A percentile compares a stretch with the other conserved stretches of the same genome.
Evolutionary conservation across 768 basidiomycete species (phyloP).

Genomic region (Sutorius australiensis): DNA sequence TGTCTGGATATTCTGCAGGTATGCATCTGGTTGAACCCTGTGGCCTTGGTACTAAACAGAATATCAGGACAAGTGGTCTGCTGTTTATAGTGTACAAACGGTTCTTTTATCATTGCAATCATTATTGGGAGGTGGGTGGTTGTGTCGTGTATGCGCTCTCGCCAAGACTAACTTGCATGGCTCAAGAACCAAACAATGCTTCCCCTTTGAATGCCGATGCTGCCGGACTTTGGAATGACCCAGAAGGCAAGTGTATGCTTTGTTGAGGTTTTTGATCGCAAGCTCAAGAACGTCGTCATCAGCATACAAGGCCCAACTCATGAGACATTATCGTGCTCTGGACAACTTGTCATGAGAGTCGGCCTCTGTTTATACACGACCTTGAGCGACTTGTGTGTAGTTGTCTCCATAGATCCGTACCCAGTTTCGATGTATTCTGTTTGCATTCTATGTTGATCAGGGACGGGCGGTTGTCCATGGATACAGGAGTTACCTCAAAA

Average conservation of each 20-base stretch:
- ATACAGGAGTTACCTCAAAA: not conserved
- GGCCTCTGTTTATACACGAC: not conserved
- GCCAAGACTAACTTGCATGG: not conserved
- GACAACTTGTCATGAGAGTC: conserved; percentile 34
- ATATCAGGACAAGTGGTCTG: conserved; percentile 84
- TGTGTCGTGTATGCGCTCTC: not conserved
- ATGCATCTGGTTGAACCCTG: conserved; percentile 4
- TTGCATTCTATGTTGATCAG: not conserved
- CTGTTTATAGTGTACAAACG: conserved; percentile 88
- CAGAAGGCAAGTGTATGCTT: conserved; percentile 46
- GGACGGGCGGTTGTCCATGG: not conserved
- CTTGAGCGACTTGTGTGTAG: not conserved
- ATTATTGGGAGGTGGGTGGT: conserved; percentile 72
- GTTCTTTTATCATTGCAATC: conserved; percentile 86
- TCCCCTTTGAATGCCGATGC: conserved; percentile 89
- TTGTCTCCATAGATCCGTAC: conserved; percentile 15
- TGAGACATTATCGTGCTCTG: conserved; percentile 66
- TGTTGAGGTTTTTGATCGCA: not conserved
- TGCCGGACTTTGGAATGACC: conserved; percentile 71
- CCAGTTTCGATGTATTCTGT: conserved; percentile 10
- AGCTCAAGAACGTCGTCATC: not conserved
- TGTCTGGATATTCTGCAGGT: conserved; percentile 89
- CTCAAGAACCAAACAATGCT: conserved; percentile 84
- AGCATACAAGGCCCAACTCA: conserved; percentile 72
- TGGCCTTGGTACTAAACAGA: conserved; percentile 6